A percentile compares a stretch with the other conserved stretches of the same genome.
Conservation (phyloP, 78 protist species). For the Emiliania huxleyi region DNA sequence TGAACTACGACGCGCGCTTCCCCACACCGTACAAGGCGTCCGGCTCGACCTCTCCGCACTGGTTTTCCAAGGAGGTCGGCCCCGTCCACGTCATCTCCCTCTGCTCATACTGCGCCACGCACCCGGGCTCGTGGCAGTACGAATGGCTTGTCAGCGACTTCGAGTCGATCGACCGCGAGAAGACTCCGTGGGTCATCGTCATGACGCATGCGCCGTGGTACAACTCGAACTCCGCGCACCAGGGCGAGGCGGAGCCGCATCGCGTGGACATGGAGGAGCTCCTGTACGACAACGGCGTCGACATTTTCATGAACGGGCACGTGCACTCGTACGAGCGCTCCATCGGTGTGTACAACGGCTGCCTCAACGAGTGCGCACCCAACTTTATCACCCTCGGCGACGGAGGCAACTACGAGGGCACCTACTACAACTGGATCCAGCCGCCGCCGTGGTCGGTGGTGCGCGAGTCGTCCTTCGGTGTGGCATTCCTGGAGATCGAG, state of each 20-base stretch:
- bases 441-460: no score
- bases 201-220: slow-evolving; percentile 33
- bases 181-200: slow-evolving; percentile 33
- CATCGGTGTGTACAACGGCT: not conserved
- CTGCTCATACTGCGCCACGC: slow-evolving; percentile 19
- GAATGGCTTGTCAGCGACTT: not conserved
- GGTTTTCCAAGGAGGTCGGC: not conserved
- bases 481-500: no score
- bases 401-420: slow-evolving; percentile 33
- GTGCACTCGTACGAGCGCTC: slow-evolving; percentile 50
- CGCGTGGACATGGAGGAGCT: slow-evolving; percentile 11
- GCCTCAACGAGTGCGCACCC: not conserved
- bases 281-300: not conserved
- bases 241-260: not conserved
- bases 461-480: no score
- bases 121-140: not conserved
- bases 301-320: slow-evolving; percentile 36
- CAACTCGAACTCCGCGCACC: not conserved
- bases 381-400: slow-evolving; percentile 12
- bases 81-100: slow-evolving; percentile 20
- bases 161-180: not conserved
- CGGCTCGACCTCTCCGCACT: not conserved
- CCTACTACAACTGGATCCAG: not conserved
- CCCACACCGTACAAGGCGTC: not conserved
- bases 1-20: slow-evolving; percentile 28